phyloP scores from a whole-genome alignment of 495 filamentous ascomycete genomes.

The Xylaria flabelliformis region DNA sequence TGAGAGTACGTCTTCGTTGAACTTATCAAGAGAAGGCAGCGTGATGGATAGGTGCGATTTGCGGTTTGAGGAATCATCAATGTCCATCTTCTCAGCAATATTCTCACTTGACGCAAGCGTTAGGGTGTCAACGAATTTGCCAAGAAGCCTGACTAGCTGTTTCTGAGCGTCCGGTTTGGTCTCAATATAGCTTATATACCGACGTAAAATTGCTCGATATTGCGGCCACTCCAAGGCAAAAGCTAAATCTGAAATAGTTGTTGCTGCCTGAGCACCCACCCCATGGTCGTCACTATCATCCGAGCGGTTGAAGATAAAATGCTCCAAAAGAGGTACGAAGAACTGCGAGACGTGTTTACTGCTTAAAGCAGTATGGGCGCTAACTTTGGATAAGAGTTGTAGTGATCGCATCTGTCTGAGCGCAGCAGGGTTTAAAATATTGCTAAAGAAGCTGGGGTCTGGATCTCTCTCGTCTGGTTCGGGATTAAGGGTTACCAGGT shows the following conservation, averaged over 20 bases:
- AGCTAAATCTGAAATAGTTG: conserved; percentile 73
- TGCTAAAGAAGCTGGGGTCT: conserved; percentile 91
- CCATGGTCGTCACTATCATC: conserved; percentile 83
- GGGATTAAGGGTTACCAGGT: conserved; percentile 75
- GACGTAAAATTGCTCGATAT: conserved; percentile 79
- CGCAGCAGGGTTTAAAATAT: conserved; percentile 89
- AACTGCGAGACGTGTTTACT: conserved; percentile 83
- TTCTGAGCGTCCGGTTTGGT: conserved; percentile 85
- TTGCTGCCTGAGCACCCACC: conserved; percentile 79
- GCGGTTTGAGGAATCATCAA: conserved; percentile 39
- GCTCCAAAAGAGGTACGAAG: conserved; percentile 90
- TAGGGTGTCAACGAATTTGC: conserved; percentile 78
- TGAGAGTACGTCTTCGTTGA: conserved; percentile 73
- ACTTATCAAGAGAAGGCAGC: conserved; percentile 71
- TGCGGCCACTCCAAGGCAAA: conserved; percentile 89
- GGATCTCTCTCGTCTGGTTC: conserved; percentile 70
- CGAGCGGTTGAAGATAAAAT: conserved; percentile 84
- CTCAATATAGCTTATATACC: conserved; percentile 79
- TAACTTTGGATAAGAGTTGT: conserved; percentile 72
- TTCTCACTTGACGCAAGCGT: conserved; percentile 56
- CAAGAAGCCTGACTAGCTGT: conserved; percentile 81
- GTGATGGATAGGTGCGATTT: conserved; percentile 62
- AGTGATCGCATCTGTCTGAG: conserved; percentile 86
- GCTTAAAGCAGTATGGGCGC: conserved; percentile 64
- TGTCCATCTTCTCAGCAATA: conserved; percentile 45